Conservation (phyloP, 1,284 basidiomycete genomes). For the Boletus putidus region DNA sequence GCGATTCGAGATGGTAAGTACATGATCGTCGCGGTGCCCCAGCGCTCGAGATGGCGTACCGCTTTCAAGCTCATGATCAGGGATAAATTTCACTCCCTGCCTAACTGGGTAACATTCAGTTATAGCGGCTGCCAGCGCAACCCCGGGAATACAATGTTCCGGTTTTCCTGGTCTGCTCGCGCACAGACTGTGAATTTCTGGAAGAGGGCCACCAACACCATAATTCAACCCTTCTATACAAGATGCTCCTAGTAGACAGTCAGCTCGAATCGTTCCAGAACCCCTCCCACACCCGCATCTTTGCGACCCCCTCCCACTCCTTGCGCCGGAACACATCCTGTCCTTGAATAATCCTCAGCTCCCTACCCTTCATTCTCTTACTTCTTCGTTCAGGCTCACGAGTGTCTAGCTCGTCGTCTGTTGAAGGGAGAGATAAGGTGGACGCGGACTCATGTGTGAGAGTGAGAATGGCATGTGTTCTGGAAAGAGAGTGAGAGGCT, state of each 20-base stretch:
- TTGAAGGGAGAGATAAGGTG: constrained; percentile 50
- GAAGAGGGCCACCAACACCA: too few species aligned
- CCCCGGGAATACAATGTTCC: too few species aligned
- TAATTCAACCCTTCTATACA: too few species aligned
- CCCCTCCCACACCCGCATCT: constrained; percentile 42
- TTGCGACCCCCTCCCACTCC: constrained; percentile 34
- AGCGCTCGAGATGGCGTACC: too few species aligned
- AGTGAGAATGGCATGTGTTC: constrained; percentile 82
- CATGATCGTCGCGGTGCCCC: too few species aligned
- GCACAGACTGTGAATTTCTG: too few species aligned
- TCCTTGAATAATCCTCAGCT: constrained; percentile 78
- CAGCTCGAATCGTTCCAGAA: constrained; percentile 40
- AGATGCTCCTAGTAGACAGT: neutral
- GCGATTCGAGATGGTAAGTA: too few species aligned
- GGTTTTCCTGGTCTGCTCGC: too few species aligned
- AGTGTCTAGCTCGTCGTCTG: constrained; percentile 74
- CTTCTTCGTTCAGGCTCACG: constrained; percentile 64
- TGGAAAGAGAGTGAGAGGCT: constrained; percentile 71
- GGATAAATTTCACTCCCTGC: too few species aligned
- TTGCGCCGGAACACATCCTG: constrained; percentile 54
- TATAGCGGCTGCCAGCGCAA: too few species aligned
- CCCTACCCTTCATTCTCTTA: constrained; percentile 76
- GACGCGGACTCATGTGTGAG: constrained; percentile 64
- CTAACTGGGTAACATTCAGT: too few species aligned
- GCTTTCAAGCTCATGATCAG: too few species aligned